Conservation (phyloP, 345 rosid species). For the Eucalyptus caleyi region DNA sequence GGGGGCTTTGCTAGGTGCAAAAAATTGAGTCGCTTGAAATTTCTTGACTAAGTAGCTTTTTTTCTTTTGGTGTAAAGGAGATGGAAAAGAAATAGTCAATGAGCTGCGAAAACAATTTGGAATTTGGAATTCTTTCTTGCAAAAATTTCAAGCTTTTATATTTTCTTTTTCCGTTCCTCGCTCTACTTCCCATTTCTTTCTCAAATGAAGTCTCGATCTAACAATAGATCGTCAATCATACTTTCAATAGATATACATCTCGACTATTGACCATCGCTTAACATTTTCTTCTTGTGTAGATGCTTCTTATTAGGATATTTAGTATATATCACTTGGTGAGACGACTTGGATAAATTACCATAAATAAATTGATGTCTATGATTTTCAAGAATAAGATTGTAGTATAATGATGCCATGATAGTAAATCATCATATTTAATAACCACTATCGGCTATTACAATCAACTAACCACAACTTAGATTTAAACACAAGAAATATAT, state of each 20-base stretch:
- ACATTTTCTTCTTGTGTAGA: neutral
- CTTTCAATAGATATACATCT: too few relatives aligned
- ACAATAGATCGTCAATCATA: fast-evolving
- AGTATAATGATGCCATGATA: fast-evolving
- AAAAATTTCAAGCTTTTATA: fast-evolving
- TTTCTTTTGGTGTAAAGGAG: too few relatives aligned
- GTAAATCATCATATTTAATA: too few relatives aligned
- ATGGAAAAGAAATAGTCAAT: too few relatives aligned
- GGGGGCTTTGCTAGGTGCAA: neutral
- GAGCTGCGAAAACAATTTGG: too few relatives aligned
- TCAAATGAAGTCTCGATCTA: fast-evolving
- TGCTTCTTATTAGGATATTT: neutral
- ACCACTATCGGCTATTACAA: fast-evolving
- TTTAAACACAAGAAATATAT: too few relatives aligned
- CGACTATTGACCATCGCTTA: fast-evolving
- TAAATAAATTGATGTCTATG: fast-evolving
- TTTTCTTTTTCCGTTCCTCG: too few relatives aligned
- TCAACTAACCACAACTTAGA: fast-evolving
- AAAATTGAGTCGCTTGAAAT: neutral
- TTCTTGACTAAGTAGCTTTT: neutral
- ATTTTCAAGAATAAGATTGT: neutral
- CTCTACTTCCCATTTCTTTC: too few relatives aligned
- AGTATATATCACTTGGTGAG: fast-evolving
- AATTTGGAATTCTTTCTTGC: fast-evolving
- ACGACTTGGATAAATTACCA: fast-evolving